phyloP scores from a whole-genome alignment of 768 basidiomycete genomes.

The Tremella mesenterica region DNA sequence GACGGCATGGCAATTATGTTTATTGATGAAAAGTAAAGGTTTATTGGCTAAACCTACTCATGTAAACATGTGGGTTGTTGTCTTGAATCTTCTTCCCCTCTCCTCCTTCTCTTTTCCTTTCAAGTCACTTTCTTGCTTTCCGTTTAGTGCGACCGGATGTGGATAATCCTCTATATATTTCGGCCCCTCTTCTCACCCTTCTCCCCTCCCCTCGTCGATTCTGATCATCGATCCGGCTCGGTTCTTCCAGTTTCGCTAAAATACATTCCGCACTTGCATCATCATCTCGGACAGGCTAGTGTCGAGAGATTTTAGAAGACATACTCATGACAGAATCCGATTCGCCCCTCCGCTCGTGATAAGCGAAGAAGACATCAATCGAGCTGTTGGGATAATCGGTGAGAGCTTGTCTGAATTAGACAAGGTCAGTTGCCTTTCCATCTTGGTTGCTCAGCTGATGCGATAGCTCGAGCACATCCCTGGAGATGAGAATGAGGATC shows the following conservation, averaged over 20 bases:
- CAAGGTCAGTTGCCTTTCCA: constrained; percentile 48
- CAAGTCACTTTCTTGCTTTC: too few relatives aligned
- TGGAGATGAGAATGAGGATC: constrained; percentile 41
- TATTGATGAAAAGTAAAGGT: constrained; percentile 76
- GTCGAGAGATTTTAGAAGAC: neutral
- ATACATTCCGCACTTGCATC: too few relatives aligned
- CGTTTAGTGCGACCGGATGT: too few relatives aligned
- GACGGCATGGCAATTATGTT: constrained; percentile 91
- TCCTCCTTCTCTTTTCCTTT: too few relatives aligned
- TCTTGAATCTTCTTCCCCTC: too few relatives aligned
- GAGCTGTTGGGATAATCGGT: constrained; percentile 65
- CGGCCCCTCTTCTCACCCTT: too few relatives aligned
- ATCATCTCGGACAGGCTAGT: too few relatives aligned
- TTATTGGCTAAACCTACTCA: constrained; percentile 95
- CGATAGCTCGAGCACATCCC: constrained; percentile 39
- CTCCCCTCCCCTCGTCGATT: too few relatives aligned
- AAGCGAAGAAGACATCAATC: constrained; percentile 69
- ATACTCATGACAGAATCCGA: constrained; percentile 60
- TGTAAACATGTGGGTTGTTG: constrained; percentile 71
- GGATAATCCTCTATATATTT: too few relatives aligned
- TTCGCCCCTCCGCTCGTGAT: constrained; percentile 96
- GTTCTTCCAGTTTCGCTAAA: too few relatives aligned
- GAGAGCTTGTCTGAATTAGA: constrained; percentile 74
- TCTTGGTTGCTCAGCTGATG: neutral
- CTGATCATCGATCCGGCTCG: too few relatives aligned